A percentile compares a stretch with the other conserved stretches of the same genome.
Evolutionary conservation across 108 stramenopile genomes (phyloP).

Genomic region (Nannochloropsis salina): DNA sequence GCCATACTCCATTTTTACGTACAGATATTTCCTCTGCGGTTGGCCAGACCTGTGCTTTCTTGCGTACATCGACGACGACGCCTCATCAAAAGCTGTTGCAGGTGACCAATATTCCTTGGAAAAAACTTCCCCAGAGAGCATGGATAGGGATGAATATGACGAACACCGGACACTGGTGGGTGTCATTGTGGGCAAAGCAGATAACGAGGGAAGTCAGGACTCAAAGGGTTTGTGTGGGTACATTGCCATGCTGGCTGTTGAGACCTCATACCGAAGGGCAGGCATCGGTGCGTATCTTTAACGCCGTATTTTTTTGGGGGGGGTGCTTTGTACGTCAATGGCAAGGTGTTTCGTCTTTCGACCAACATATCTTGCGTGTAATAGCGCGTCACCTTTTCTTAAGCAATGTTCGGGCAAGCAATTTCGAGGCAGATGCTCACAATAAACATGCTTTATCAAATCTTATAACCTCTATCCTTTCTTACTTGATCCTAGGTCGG

Average conservation of each 20-base stretch:
- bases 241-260: conserved; percentile 64
- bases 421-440: too few relatives aligned
- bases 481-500: conserved; percentile 33
- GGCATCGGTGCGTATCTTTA: conserved; percentile 43
- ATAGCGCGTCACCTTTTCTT: not conserved
- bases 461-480: too few relatives aligned
- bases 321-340: not conserved
- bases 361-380: not conserved
- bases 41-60: conserved; percentile 60
- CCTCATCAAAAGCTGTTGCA: not conserved
- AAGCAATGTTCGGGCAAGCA: not conserved
- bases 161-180: conserved; percentile 34
- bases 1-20: conserved; percentile 65
- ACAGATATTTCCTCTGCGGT: conserved; percentile 60
- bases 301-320: not conserved
- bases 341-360: too few relatives aligned
- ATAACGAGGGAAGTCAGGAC: conserved; percentile 39
- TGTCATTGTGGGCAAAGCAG: conserved; percentile 57
- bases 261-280: conserved; percentile 44
- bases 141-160: not conserved
- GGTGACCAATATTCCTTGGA: not conserved
- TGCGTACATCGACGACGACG: conserved; percentile 35
- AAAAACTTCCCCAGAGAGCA: not conserved
- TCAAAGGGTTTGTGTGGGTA: conserved; percentile 53
- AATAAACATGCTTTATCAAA: too few relatives aligned